These are phyloP conservation scores for Colletotrichum phormii DNA, from an alignment of 2,329 filamentous ascomycete species.

Conservation along the genomic window DNA sequence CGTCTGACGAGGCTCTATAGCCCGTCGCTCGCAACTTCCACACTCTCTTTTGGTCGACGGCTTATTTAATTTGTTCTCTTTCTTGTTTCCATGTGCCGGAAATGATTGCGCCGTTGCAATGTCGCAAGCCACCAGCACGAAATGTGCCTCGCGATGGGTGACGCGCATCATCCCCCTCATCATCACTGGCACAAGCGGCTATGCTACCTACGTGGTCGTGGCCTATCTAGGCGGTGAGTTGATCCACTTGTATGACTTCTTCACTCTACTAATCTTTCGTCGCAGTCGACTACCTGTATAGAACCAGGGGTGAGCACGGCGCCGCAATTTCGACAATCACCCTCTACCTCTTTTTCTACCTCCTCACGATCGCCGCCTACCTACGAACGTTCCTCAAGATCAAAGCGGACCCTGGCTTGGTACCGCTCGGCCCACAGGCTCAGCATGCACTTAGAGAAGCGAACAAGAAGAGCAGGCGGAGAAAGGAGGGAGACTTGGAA, in stretches of 20 bases:
- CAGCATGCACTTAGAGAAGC: conserved; percentile 30
- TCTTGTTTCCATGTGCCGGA: conserved; percentile 1
- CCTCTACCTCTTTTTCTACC: conserved; percentile 78
- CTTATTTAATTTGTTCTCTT: not conserved
- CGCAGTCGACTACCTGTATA: conserved; percentile 78
- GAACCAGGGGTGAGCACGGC: conserved; percentile 57
- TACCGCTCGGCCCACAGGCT: conserved; percentile 66
- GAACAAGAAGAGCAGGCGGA: conserved; percentile 40
- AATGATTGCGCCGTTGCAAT: conserved; percentile 27
- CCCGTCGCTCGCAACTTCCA: conserved; percentile 1
- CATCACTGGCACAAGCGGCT: conserved; percentile 73
- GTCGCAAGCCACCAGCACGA: conserved; percentile 45
- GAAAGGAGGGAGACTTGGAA: conserved; percentile 46
- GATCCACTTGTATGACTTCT: conserved; percentile 4
- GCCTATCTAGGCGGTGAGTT: conserved; percentile 75
- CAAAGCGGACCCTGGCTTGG: conserved; percentile 77
- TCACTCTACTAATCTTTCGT: not conserved
- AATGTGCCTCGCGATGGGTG: conserved; percentile 65
- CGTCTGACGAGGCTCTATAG: conserved; percentile 5
- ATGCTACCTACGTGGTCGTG: conserved; percentile 78
- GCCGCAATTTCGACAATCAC: conserved; percentile 77
- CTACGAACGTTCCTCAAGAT: conserved; percentile 77
- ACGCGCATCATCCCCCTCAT: conserved; percentile 77
- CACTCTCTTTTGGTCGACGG: not conserved
- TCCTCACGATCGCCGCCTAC: conserved; percentile 76